Evolutionary conservation across 495 filamentous ascomycete species (phyloP).

Genomic region (Niebla homalea): DNA sequence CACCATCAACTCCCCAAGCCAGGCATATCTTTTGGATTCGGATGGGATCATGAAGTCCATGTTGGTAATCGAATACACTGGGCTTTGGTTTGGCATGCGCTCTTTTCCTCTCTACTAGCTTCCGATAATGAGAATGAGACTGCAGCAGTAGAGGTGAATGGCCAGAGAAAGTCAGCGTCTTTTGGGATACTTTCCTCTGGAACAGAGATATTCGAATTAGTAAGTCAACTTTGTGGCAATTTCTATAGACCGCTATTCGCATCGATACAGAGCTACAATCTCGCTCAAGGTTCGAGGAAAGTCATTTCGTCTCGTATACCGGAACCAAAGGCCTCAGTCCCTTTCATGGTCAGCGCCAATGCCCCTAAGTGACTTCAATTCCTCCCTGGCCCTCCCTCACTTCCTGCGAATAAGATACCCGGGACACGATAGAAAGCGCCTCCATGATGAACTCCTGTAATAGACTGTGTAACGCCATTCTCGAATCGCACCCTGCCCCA

Average conservation of each 20-base stretch:
- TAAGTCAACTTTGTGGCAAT: background rate
- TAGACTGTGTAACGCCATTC: too few relatives aligned
- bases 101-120: background rate
- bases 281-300: background rate
- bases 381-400: too few relatives aligned
- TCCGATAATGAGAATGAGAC: accelerated
- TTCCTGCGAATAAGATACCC: too few relatives aligned
- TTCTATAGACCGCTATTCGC: background rate
- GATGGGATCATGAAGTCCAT: too few relatives aligned
- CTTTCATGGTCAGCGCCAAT: background rate
- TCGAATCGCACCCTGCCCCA: too few relatives aligned
- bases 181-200: conserved; percentile 3
- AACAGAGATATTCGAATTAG: conserved; percentile 3
- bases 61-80: background rate
- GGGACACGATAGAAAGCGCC: too few relatives aligned
- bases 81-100: background rate
- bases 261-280: background rate
- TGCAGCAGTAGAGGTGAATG: background rate
- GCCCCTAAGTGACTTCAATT: background rate
- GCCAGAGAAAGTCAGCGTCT: background rate
- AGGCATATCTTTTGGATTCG: background rate
- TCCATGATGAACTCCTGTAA: too few relatives aligned
- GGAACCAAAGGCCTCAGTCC: background rate
- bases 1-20: background rate
- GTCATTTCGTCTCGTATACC: background rate